Base-by-base conservation (phyloP, 768 basidiomycete species). In the Kwoniella mangroviensis region DNA sequence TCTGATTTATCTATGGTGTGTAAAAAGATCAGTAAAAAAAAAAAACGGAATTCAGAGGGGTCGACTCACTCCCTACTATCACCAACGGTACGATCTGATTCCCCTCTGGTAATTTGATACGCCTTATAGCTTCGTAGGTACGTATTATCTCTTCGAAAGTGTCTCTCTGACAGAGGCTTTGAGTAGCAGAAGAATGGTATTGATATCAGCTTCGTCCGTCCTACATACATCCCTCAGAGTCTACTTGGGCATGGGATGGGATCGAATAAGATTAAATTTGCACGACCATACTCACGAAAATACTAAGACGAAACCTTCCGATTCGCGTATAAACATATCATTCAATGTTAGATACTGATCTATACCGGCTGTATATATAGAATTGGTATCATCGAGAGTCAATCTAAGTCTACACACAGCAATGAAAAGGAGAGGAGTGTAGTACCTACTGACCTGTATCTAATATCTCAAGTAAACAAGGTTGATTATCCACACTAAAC, bases 101-200 rank as follows among this genome's bases (percentile, higher is more conserved):
- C 63, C 21, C 40, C 40, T 65, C 43, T 5, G 69, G 83, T 86
- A 90, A 90, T 84, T 92, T 92, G 72, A 93, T 88, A 56, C 90
- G 88, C 67, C 89, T 87, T 67, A 94, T 93, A 75, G 91, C 92
- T 75, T 91, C 90, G 61, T 92, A 89, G 51, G 93, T 86, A 76
- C 86, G 88, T 66, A 92, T 90, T 24, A 94, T 88, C 79, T 94
- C 92, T 76, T 88, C 89, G 63, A 94, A 85, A 72, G 89, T 91
- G 57, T 90, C 87, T 83, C 93, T 91, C 79, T 93, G 90, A 0
- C 90, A 92, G 68, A 94, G 83, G 80, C 92, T 94, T 34, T 34
- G 34, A 34, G 34, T 34, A 34, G 63, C 13, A n/a, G 51, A 52
- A 52, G 2, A 17, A 57, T 40, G 24, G 24, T n/a, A n/a, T 34